Conservation (phyloP, 1,284 basidiomycete genomes). For the Ganoderma meredithae region DNA sequence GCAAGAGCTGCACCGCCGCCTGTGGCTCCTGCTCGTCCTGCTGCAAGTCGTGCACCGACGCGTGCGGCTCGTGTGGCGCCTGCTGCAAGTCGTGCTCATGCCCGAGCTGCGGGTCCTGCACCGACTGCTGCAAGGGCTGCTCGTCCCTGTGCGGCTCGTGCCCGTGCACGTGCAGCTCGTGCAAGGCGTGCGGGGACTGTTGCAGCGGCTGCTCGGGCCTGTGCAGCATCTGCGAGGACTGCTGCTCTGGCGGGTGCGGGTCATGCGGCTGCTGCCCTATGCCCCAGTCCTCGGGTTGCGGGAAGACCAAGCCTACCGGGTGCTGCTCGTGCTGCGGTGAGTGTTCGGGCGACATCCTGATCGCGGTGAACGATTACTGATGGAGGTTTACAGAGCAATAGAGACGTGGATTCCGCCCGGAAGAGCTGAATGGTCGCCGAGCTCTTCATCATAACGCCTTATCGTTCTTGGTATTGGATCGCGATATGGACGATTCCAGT, state of each 20-base stretch:
- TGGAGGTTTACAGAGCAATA: background rate
- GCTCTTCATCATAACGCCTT: background rate
- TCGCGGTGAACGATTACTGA: background rate
- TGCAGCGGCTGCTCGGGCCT: too few species aligned
- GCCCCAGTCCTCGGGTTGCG: too few species aligned
- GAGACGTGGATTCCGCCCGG: too few species aligned
- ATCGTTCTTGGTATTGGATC: background rate
- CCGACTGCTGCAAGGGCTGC: background rate
- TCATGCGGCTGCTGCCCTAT: background rate
- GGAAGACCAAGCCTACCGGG: too few species aligned
- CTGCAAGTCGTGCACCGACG: too few species aligned
- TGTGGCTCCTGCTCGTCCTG: too few species aligned
- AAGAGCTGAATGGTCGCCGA: background rate
- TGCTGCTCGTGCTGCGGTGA: background rate
- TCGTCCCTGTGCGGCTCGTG: background rate
- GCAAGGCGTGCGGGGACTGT: too few species aligned
- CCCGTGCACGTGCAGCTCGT: too few species aligned
- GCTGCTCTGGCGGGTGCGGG: background rate
- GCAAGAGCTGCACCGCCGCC: background rate
- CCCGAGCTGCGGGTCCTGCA: background rate
- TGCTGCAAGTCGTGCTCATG: too few species aligned
- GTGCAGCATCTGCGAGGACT: background rate
- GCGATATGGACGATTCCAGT: background rate
- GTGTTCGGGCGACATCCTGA: background rate
- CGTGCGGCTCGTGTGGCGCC: too few species aligned